Base-by-base conservation (phyloP, 768 basidiomycete genomes). In the Baorangia bicolor region DNA sequence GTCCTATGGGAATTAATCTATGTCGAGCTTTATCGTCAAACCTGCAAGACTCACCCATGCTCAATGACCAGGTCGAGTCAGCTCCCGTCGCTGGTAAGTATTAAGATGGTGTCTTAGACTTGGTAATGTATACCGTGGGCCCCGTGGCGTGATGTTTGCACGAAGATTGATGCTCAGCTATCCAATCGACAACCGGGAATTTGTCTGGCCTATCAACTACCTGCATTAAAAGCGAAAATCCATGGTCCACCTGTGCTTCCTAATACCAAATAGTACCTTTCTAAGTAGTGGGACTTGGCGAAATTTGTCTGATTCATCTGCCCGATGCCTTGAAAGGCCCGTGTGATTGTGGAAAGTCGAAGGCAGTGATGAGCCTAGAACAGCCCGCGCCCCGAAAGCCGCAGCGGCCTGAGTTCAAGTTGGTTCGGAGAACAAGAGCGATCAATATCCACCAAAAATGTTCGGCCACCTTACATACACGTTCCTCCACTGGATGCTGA, bases 151-250 rank as follows among this genome's bases (percentile, higher is more conserved):
- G 18, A 27, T 3, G 23, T 25, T 25, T 8, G 4, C 14, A 25
- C n/a, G 4, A 8, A 33, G 20, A 27, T 35, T 49, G 20, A 20
- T 27, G 7, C 25, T 35, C 34, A 21, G 14, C 38, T 23, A 45
- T 31, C 62, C 62, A 61, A 49, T 61, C 50, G 13, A 23, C 30
- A 8, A 18, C 16, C 8, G 33, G 21, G 18, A n/a, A 49, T 61
- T 61, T 51, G 59, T 57, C 14, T 27, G 23, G 33, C 18, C 25
- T 37, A 12, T 28, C 23, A 4, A 37, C 35, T 28, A 13, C 37
- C n/a, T 10, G 28, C 16, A 47, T n/a, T 16, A 25, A 38, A 23
- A 43, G 40, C 35, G 20, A 51, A 31, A 31, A n/a, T 48, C n/a
- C 27, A 43, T 12, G 20, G 12, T 27, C n/a, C n/a, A 18, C 37